Base-by-base conservation (phyloP, 257 asterid species). In the Nemophila menziesii region DNA sequence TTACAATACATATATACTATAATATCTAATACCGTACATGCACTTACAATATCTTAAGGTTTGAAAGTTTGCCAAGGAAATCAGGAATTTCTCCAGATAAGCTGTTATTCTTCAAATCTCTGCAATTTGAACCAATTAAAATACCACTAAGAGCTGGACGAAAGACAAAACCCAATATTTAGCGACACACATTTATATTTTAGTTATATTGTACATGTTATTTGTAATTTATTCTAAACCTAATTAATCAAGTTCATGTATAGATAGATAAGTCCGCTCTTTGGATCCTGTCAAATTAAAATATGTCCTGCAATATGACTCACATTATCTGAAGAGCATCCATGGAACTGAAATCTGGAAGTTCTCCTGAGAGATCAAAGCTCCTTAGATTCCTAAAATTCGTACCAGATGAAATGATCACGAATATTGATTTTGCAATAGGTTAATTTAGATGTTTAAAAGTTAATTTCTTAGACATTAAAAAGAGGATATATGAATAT, bases 41-140 rank as follows among this genome's bases (percentile, higher is more conserved):
- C 16, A 61, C 83, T 68, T 34, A 79, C 92, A 79, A 12, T 53
- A 43, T 16, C 55, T 60, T 63, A 20, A 80, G 81, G 54, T 58
- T 51, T 0, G 84, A 72, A 2, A 76, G 55, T 21, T 65, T 18
- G 44, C 80, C 74, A 13, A 79, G 76, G 36, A 70, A 79, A 49
- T 61, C 70, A n/a, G 92, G 92, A 51, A 79, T 62, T 1, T 69
- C 56, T 29, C 92, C 92, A 11, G n/a, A 14, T 57, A 79, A 43
- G 49, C 68, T 57, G 59, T 79, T 73, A 44, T 65, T 59, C 5
- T 64, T 66, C 51, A 79, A 39, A 53, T 79, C 80, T 57, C 86
- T 75, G 62, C 69, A 56, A 29, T 23, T 19, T 11, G 27, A 43
- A 20, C 19, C 9, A 4, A 24, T 24, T 24, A 24, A 24, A 9